Evolutionary conservation across 2,329 filamentous ascomycete genomes (phyloP).

Genomic region (Penicillium psychrosexuale): DNA sequence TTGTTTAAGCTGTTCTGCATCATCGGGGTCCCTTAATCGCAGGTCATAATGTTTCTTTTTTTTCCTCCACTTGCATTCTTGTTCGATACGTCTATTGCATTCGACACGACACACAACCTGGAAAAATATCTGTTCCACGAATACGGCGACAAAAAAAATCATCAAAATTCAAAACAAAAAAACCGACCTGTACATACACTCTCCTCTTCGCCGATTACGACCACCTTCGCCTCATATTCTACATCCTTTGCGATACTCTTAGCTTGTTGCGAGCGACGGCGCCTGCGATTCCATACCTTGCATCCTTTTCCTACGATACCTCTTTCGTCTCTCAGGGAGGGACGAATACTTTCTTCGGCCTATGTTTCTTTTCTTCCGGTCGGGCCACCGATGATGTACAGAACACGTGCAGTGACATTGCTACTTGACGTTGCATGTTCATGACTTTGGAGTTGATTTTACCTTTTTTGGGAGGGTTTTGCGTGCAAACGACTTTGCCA

Average conservation of each 20-base stretch:
- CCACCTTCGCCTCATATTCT: slow-evolving; percentile 31
- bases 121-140: slow-evolving; percentile 29
- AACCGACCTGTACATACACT: slow-evolving; percentile 37
- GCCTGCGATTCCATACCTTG: slow-evolving; percentile 40
- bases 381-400: slow-evolving; percentile 40
- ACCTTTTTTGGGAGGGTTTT: slow-evolving; percentile 25
- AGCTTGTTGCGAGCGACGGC: slow-evolving; percentile 43
- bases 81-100: slow-evolving; percentile 30
- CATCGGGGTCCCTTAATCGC: slow-evolving; percentile 36
- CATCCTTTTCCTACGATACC: slow-evolving; percentile 37
- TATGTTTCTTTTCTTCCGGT: slow-evolving; percentile 20
- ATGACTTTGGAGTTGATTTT: slow-evolving; percentile 37
- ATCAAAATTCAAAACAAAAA: slow-evolving; percentile 26
- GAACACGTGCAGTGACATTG: slow-evolving; percentile 36
- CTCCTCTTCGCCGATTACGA: slow-evolving; percentile 34
- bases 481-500: slow-evolving; percentile 29
- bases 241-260: slow-evolving; percentile 35
- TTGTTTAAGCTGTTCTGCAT: slow-evolving; percentile 35
- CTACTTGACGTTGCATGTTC: slow-evolving; percentile 35
- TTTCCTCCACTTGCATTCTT: slow-evolving; percentile 25
- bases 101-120: slow-evolving; percentile 29
- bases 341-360: slow-evolving; percentile 33
- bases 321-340: slow-evolving; percentile 37
- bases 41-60: slow-evolving; percentile 32
- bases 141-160: slow-evolving; percentile 28